A percentile compares a stretch with the other conserved stretches of the same genome.
Conservation (phyloP, 768 basidiomycete species). For the Trametes elegans region DNA sequence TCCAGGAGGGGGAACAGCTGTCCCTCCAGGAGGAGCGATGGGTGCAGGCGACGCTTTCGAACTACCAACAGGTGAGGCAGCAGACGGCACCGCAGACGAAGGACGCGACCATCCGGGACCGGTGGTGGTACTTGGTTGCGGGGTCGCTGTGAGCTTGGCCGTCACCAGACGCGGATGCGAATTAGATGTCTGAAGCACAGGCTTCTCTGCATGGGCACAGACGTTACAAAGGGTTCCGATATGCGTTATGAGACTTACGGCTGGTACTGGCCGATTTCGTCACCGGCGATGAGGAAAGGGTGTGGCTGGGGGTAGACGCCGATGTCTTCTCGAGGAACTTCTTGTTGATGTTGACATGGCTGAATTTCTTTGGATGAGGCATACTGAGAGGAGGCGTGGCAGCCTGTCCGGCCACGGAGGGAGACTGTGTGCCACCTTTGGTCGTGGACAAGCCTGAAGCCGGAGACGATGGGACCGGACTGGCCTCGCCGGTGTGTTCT, state of each 20-base stretch:
- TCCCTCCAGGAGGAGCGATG: slow-evolving; percentile 30
- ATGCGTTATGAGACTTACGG: slow-evolving; percentile 41
- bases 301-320: slow-evolving; percentile 46
- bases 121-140: slow-evolving; percentile 53
- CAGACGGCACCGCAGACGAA: slow-evolving; percentile 66
- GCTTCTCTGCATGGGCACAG: slow-evolving; percentile 48
- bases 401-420: slow-evolving; percentile 15
- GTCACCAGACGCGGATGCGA: slow-evolving; percentile 83
- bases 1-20: slow-evolving; percentile 52
- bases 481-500: slow-evolving; percentile 17
- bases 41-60: slow-evolving; percentile 37
- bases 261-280: slow-evolving; percentile 51
- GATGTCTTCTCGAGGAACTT: slow-evolving; percentile 93
- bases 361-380: slow-evolving; percentile 81
- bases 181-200: slow-evolving; percentile 48
- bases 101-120: slow-evolving; percentile 79
- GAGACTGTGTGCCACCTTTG: slow-evolving; percentile 14
- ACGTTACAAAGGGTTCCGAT: neutral
- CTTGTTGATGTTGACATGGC: slow-evolving; percentile 91
- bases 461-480: slow-evolving; percentile 23
- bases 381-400: slow-evolving; percentile 23
- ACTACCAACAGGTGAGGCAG: slow-evolving; percentile 46
- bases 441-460: slow-evolving; percentile 16
- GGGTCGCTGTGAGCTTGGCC: slow-evolving; percentile 75
- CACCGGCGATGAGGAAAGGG: slow-evolving; percentile 41